Percentiles rank a stretch among this genome's conserved stretches.
phyloP scores from a whole-genome alignment of 2,329 filamentous ascomycete species.

The Claviceps spartinae region DNA sequence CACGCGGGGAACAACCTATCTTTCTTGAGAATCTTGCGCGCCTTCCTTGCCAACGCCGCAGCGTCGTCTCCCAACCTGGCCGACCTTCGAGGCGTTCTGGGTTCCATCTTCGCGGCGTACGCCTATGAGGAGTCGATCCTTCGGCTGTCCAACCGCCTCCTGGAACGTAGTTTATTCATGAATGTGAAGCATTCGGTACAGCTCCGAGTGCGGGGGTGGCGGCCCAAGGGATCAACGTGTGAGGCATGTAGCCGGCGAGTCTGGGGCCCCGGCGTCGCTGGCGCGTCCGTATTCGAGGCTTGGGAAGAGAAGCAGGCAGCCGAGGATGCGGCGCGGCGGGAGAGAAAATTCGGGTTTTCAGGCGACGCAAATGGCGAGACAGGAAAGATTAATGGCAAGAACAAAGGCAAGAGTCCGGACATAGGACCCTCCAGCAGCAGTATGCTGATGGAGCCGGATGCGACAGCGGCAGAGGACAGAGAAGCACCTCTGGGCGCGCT shows the following conservation, averaged over 20 bases:
- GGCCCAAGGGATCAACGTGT: conserved; percentile 73
- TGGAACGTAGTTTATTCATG: conserved; percentile 80
- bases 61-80: conserved; percentile 72
- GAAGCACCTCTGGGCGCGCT: conserved; percentile 47
- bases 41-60: conserved; percentile 75
- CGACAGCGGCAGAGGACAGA: conserved; percentile 10
- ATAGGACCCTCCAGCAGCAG: conserved; percentile 29
- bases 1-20: conserved; percentile 46
- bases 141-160: conserved; percentile 66
- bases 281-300: conserved; percentile 61
- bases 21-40: conserved; percentile 78
- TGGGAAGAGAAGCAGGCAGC: conserved; percentile 55
- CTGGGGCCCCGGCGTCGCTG: conserved; percentile 74
- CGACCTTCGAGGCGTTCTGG: conserved; percentile 71
- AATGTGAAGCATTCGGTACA: conserved; percentile 63
- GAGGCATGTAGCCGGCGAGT: conserved; percentile 70
- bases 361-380: conserved; percentile 26
- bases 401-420: conserved; percentile 30
- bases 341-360: conserved; percentile 23
- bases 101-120: conserved; percentile 88
- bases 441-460: conserved; percentile 22
- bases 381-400: conserved; percentile 20
- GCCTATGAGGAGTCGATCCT: conserved; percentile 89
- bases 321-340: conserved; percentile 32
- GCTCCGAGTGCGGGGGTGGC: conserved; percentile 75